phyloP scores from a whole-genome alignment of 306 rosid genomes.

The Hippophae tibetana region DNA sequence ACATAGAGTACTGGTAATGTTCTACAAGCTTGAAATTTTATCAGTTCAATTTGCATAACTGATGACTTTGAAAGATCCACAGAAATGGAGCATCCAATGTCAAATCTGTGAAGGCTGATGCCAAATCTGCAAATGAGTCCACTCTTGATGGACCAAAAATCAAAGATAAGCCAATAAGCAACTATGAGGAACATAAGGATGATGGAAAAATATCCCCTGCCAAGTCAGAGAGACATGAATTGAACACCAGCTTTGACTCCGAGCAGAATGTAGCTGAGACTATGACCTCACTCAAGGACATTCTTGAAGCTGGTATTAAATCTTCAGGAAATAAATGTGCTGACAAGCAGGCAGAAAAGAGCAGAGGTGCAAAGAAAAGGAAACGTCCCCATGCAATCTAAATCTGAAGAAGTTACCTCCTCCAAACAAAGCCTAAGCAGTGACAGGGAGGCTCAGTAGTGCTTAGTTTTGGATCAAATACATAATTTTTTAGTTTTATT shows the following conservation, averaged over 20 bases:
- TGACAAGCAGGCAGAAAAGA: conserved; percentile 10
- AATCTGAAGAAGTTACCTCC: conserved; percentile 5
- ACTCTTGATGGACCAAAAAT: conserved; percentile 4
- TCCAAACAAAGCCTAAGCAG: conserved; percentile 15
- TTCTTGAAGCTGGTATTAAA: conserved; percentile 4
- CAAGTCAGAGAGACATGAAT: conserved; percentile 14
- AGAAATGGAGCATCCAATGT: conserved; percentile 20
- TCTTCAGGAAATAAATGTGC: conserved; percentile 4
- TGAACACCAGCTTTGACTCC: conserved; percentile 11
- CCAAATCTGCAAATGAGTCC: conserved; percentile 13
- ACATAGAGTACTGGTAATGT: neutral
- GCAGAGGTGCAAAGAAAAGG: conserved; percentile 10
- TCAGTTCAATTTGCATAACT: conserved; percentile 2
- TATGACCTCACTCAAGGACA: conserved; percentile 1
- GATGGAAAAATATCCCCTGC: conserved; percentile 13
- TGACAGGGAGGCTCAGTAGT: conserved; percentile 14
- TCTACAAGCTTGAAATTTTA: neutral
- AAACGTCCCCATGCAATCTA: conserved; percentile 5
- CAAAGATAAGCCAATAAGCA: conserved; percentile 15
- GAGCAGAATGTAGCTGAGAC: conserved; percentile 9
- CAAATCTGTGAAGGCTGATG: conserved; percentile 6
- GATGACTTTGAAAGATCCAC: conserved; percentile 12
- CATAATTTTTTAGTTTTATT: conserved; percentile 11
- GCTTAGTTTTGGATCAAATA: conserved; percentile 19
- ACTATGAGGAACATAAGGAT: conserved; percentile 4